Evolutionary conservation across 192 early-diverging fungal genomes (phyloP).

Genomic region (Podochytrium sp.): DNA sequence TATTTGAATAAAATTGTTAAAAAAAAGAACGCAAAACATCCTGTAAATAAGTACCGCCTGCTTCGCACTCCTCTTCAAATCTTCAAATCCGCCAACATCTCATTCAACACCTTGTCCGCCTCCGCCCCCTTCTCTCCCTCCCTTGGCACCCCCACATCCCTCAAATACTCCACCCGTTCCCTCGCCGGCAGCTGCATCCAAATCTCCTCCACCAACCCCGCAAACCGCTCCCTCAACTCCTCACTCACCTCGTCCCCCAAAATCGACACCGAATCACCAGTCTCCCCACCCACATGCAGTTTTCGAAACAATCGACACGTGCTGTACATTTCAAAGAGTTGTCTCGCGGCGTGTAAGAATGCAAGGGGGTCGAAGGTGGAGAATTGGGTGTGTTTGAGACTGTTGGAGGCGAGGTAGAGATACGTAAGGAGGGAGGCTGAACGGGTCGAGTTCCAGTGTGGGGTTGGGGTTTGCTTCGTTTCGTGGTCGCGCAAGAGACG

Average conservation of each 20-base stretch:
- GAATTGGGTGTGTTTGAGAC: conserved; percentile 4
- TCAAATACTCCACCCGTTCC: too few relatives aligned
- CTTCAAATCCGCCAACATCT: too few relatives aligned
- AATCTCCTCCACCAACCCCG: neutral
- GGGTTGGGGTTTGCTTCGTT: neutral
- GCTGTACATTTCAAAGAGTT: conserved; percentile 1
- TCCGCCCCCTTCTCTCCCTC: too few relatives aligned
- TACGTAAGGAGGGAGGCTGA: neutral
- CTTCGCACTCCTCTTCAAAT: too few relatives aligned
- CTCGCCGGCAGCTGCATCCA: neutral
- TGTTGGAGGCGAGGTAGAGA: conserved; percentile 1
- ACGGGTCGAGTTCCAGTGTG: neutral
- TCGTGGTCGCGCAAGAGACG: neutral
- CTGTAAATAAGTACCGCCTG: too few relatives aligned
- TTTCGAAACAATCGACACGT: neutral
- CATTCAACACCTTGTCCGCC: too few relatives aligned
- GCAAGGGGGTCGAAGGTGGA: neutral
- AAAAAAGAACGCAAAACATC: too few relatives aligned
- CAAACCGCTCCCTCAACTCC: neutral
- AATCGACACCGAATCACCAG: too few relatives aligned
- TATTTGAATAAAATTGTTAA: too few relatives aligned
- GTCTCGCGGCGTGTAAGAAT: neutral
- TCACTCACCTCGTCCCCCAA: neutral
- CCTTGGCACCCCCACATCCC: too few relatives aligned
- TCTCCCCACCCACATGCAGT: neutral